Conservation (phyloP, 1,284 basidiomycete species). For the Microstroma glucosiphilum region DNA sequence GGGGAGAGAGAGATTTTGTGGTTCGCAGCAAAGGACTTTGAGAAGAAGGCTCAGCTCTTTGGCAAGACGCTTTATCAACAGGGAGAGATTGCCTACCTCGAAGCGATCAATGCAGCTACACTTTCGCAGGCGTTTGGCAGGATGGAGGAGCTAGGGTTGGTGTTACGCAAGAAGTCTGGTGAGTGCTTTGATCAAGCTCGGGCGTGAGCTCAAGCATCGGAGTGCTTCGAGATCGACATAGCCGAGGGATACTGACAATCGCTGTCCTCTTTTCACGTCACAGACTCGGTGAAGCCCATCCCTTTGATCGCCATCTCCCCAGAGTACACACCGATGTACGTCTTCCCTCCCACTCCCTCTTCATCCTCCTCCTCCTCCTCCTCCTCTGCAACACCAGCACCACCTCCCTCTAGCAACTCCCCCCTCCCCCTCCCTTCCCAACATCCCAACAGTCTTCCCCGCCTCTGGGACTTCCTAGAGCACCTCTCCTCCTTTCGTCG, state of each 20-base stretch:
- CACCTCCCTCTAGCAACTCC: slow-evolving; percentile 23
- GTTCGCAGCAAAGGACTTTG: slow-evolving; percentile 49
- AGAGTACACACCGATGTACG: slow-evolving; percentile 34
- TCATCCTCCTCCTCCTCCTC: background rate
- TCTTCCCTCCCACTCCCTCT: background rate
- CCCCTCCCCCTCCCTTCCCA: slow-evolving; percentile 18
- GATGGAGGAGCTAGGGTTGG: slow-evolving; percentile 40
- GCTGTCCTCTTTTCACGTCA: no score
- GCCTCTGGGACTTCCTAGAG: slow-evolving; percentile 44
- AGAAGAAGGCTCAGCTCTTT: slow-evolving; percentile 42
- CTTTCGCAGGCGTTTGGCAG: slow-evolving; percentile 37
- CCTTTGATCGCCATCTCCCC: slow-evolving; percentile 49
- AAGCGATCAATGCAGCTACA: slow-evolving; percentile 42
- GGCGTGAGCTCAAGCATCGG: no score
- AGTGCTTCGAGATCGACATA: no score
- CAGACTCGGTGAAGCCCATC: slow-evolving; percentile 33
- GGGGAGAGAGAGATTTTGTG: slow-evolving; percentile 23
- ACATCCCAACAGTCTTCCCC: no score
- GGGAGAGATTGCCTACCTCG: slow-evolving; percentile 50
- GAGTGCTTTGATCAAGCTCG: slow-evolving; percentile 6
- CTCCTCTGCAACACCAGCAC: no score
- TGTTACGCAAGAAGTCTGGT: slow-evolving; percentile 31
- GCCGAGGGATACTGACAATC: no score
- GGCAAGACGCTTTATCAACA: slow-evolving; percentile 51
- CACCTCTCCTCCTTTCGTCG: slow-evolving; percentile 46